These are phyloP conservation scores for Ascomycota sp. DNA, from an alignment of 2,329 filamentous ascomycete genomes.

Conservation along the genomic window DNA sequence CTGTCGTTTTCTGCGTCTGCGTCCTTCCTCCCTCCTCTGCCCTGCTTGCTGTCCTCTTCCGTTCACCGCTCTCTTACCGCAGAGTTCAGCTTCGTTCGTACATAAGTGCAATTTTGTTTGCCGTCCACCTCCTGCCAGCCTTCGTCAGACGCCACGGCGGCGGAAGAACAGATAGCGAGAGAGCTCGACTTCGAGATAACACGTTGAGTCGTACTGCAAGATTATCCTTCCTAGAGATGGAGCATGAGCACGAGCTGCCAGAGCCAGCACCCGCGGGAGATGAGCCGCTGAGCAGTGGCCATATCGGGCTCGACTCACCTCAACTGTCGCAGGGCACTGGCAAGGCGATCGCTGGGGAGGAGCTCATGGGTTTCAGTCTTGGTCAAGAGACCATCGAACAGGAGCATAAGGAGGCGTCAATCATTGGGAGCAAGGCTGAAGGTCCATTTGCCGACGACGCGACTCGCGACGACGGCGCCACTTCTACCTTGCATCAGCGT, in stretches of 20 bases:
- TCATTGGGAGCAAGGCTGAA: too few species aligned
- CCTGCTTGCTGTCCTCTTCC: too few species aligned
- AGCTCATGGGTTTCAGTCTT: not conserved
- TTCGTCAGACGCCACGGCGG: slow-evolving; percentile 5
- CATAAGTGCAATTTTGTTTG: not conserved
- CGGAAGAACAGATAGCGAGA: slow-evolving; percentile 10
- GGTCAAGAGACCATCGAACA: not conserved
- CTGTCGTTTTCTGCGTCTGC: too few species aligned
- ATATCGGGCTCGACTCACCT: too few species aligned
- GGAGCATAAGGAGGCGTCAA: too few species aligned
- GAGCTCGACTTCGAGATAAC: slow-evolving; percentile 25
- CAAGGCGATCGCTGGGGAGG: not conserved
- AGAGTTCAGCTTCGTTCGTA: not conserved
- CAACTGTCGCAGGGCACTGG: not conserved
- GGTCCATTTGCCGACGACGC: not conserved
- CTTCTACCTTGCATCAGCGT: too few species aligned
- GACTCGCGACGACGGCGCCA: not conserved
- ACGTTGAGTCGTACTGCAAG: slow-evolving; percentile 24
- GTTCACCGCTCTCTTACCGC: not conserved
- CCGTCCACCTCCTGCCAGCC: not conserved
- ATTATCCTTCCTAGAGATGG: slow-evolving; percentile 2
- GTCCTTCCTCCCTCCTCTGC: too few species aligned
- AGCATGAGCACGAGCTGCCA: slow-evolving; percentile 1
- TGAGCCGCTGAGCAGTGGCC: too few species aligned
- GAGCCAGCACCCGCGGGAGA: too few species aligned